Conservation (phyloP, 306 rosid species). For the Carpinus viminea region DNA sequence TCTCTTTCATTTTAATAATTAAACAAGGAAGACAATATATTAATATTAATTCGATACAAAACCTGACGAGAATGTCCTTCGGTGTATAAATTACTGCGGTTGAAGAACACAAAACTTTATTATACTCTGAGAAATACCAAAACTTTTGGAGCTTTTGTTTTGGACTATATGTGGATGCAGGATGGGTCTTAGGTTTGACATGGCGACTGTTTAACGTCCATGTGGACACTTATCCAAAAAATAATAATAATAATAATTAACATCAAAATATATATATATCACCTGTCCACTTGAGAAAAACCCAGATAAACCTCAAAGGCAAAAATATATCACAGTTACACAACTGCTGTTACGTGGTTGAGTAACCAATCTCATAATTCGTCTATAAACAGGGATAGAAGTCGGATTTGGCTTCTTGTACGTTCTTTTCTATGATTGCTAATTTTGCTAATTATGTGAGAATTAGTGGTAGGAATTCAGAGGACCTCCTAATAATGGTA, state of each 20-base stretch:
- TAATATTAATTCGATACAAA: neutral
- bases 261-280: neutral
- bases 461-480: no score
- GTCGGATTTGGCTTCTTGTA: no score
- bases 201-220: neutral
- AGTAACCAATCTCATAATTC: no score
- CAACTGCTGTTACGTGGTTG: no score
- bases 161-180: neutral
- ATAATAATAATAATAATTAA: no score
- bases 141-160: neutral
- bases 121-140: no score
- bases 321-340: neutral
- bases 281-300: slow-evolving; percentile 1
- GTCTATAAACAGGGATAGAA: no score
- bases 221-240: no score
- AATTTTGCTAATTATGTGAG: no score
- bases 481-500: no score
- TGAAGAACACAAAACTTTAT: no score
- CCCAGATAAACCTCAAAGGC: neutral
- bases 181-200: neutral
- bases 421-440: no score
- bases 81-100: neutral
- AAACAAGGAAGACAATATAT: neutral
- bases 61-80: neutral
- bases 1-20: neutral